phyloP scores from a whole-genome alignment of 768 basidiomycete species.

The Mycena epipterygia region DNA sequence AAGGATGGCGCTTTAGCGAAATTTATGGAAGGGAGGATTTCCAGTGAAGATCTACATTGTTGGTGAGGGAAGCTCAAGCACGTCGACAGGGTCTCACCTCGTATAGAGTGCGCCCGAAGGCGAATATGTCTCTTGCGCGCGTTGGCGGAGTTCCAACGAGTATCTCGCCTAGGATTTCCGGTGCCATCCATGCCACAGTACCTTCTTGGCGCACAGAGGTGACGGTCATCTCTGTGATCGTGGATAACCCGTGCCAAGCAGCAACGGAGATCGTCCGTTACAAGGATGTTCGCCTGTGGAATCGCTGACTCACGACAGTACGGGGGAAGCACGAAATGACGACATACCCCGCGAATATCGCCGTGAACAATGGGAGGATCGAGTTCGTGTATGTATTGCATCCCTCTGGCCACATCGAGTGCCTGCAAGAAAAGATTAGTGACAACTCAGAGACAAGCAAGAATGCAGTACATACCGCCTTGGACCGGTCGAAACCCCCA shows the following conservation, averaged over 20 bases:
- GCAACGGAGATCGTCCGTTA: constrained; percentile 8
- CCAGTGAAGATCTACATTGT: too few relatives aligned
- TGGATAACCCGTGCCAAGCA: constrained; percentile 14
- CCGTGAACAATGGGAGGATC: constrained; percentile 6
- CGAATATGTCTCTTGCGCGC: neutral
- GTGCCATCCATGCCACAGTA: neutral
- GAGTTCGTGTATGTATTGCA: neutral
- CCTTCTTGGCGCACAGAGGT: neutral
- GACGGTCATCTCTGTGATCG: neutral
- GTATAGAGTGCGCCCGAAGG: neutral
- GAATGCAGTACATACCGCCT: neutral
- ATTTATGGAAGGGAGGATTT: too few relatives aligned
- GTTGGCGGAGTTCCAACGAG: neutral
- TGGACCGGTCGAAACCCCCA: neutral
- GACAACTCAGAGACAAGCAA: neutral
- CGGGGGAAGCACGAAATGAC: neutral
- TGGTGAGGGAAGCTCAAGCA: too few relatives aligned
- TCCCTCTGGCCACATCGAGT: neutral
- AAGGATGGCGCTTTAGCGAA: too few relatives aligned
- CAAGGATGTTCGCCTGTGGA: constrained; percentile 18
- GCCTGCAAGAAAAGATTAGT: neutral
- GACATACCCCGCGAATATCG: constrained; percentile 29
- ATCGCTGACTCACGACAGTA: neutral
- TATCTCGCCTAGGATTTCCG: neutral
- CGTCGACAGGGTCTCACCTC: neutral